Evolutionary conservation across 257 asterid species (phyloP), one percentile per base, ranked within the genome.

Genomic region (Ajuga chamaepitys): DNA sequence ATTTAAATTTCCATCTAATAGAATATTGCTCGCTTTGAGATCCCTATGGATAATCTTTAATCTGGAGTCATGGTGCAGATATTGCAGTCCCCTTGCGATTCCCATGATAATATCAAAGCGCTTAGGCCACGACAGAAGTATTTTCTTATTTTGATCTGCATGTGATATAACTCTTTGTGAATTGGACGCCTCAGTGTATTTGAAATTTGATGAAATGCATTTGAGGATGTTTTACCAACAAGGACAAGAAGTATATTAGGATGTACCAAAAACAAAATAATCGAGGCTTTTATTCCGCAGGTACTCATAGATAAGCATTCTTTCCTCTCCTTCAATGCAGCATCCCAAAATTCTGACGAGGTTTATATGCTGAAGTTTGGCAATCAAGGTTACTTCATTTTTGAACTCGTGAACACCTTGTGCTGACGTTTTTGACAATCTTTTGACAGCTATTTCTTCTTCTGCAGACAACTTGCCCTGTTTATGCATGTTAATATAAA

Each of bases 311-410:
- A 68, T 7, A 13, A 74, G 44, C 55, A 74, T 25, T 35, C 58
- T 46, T 45, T 82, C 81, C 5, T 72, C 74, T 58, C 74, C 80
- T 35, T 66, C 78, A 42, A 64, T 75, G 40, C 83, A 79, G 60
- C 73, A 82, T 25, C 83, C 85, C 34, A 82, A 48, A 13, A 82
- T 72, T 35, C 73, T 77, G 25, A 82, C 83, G 9, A 82, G 83
- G 63, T 74, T 79, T 59, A 72, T 62, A 16, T 82, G 87, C 42
- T 82, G 87, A 41, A 82, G 81, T 57, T 62, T 74, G 3, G 85
- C 71, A 45, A 82, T 77, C 73, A 72, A 52, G 5, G 57, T 67
- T 9, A 75, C 65, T 55, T 74, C 74, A 28, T 62, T 74, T 64
- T 73, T 73, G 65, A 73, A 73, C 47, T 74, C 78, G 41, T 66